Evolutionary conservation across 768 basidiomycete species (phyloP).

Genomic region (Terana coerulea): DNA sequence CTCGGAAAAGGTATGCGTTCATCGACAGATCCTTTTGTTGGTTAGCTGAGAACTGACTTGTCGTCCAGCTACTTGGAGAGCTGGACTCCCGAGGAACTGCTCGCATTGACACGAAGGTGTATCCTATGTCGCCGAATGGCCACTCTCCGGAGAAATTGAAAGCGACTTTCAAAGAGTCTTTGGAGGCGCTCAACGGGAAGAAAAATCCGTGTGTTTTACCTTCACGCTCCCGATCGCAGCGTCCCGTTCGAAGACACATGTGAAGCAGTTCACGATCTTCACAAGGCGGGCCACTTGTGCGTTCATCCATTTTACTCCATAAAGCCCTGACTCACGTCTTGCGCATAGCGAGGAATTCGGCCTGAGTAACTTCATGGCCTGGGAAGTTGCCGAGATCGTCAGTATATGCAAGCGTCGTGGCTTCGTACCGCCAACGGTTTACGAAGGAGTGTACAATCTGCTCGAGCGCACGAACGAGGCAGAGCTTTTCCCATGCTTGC

Average conservation of each 20-base stretch:
- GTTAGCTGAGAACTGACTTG: not conserved
- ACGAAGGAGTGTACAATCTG: constrained; percentile 52
- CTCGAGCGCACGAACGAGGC: constrained; percentile 44
- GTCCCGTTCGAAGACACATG: constrained; percentile 55
- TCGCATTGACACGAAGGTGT: constrained; percentile 30
- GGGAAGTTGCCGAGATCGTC: constrained; percentile 62
- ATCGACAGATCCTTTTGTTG: not conserved
- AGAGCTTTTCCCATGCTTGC: constrained; percentile 52
- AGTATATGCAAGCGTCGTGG: constrained; percentile 52
- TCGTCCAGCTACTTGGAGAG: not conserved
- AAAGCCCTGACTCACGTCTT: not conserved
- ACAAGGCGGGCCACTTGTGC: constrained; percentile 55
- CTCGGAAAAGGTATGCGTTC: constrained; percentile 1
- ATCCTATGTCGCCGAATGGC: constrained; percentile 38
- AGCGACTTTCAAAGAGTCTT: constrained; percentile 43
- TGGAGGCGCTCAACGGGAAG: constrained; percentile 40
- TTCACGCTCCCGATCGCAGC: constrained; percentile 57
- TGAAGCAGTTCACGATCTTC: constrained; percentile 34
- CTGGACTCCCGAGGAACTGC: not conserved
- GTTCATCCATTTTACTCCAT: constrained; percentile 12
- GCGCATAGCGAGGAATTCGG: constrained; percentile 50
- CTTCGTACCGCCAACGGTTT: constrained; percentile 52
- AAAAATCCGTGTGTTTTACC: constrained; percentile 49
- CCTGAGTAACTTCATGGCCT: constrained; percentile 55
- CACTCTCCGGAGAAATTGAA: constrained; percentile 39